These are phyloP conservation scores for Microstegium vimineum DNA, from an alignment of 176 grass and related monocot genomes.

Conservation along the genomic window DNA sequence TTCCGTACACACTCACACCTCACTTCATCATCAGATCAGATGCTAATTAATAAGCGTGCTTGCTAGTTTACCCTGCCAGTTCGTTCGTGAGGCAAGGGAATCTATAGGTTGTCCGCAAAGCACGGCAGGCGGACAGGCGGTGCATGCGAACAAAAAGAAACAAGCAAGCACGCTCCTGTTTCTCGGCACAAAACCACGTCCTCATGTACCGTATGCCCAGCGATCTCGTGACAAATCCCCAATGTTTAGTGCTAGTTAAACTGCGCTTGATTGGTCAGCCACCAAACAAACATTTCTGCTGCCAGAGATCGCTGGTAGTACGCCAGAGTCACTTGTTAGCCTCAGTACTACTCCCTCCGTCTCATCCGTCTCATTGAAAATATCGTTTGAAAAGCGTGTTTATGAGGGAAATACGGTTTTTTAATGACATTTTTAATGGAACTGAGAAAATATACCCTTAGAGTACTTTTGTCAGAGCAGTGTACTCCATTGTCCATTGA, in stretches of 20 bases:
- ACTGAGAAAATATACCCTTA: no score
- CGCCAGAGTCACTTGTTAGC: no score
- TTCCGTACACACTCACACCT: no score
- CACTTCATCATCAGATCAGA: neutral
- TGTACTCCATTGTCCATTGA: neutral
- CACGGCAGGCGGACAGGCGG: neutral
- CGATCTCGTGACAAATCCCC: slow-evolving; percentile 9
- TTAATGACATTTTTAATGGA: no score
- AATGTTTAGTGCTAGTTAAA: neutral
- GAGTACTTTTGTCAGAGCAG: neutral
- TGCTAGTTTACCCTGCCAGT: neutral
- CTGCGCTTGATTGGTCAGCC: neutral
- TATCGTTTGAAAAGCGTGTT: no score
- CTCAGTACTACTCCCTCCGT: no score
- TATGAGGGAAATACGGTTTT: no score
- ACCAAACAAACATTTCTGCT: neutral
- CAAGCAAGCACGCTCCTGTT: slow-evolving; percentile 8
- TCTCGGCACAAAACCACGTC: slow-evolving; percentile 9
- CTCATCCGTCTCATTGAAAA: no score
- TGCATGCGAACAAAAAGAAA: neutral
- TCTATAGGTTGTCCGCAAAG: slow-evolving; percentile 4
- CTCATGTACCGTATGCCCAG: slow-evolving; percentile 1
- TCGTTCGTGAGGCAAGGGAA: neutral
- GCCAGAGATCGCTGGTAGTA: neutral
- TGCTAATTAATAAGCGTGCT: neutral